Percentiles rank a stretch among this genome's conserved stretches.
Conservation (phyloP, 1,284 basidiomycete species). For the Trichosporon sp. region DNA sequence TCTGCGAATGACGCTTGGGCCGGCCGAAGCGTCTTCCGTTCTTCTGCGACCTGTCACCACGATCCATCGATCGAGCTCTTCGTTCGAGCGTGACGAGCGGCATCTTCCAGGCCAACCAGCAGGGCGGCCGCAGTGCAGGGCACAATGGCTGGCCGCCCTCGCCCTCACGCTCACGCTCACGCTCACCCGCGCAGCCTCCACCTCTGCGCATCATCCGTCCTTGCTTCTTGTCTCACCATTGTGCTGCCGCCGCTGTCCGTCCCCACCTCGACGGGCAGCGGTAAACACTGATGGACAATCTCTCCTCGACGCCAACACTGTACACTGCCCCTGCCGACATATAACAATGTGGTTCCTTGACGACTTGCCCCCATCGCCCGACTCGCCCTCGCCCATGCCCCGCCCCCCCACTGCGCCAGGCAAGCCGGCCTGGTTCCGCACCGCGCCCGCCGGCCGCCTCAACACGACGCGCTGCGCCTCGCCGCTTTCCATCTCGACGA, state of each 20-base stretch:
- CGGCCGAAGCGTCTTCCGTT: not conserved
- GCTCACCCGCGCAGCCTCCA: not conserved
- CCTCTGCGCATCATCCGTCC: not conserved
- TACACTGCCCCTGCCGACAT: not conserved
- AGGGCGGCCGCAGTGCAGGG: not conserved
- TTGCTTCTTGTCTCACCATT: not conserved
- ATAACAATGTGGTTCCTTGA: not conserved
- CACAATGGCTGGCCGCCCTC: not conserved
- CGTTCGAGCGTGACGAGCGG: not conserved
- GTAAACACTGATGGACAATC: not conserved
- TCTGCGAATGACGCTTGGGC: not conserved
- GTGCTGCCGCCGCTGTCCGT: not conserved
- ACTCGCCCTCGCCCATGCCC: not conserved
- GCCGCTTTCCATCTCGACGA: not conserved
- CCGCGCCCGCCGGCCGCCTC: not conserved
- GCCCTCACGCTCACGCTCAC: not conserved
- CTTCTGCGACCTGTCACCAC: not conserved
- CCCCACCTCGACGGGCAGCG: not conserved
- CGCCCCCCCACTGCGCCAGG: not conserved
- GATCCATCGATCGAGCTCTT: not conserved
- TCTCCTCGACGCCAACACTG: not conserved
- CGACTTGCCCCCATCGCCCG: not conserved
- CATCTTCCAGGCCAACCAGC: not conserved
- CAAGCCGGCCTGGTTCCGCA: not conserved
- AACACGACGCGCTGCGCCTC: not conserved